Conservation (phyloP, 495 filamentous ascomycete genomes). For the Aspergillus olivimuriae region DNA sequence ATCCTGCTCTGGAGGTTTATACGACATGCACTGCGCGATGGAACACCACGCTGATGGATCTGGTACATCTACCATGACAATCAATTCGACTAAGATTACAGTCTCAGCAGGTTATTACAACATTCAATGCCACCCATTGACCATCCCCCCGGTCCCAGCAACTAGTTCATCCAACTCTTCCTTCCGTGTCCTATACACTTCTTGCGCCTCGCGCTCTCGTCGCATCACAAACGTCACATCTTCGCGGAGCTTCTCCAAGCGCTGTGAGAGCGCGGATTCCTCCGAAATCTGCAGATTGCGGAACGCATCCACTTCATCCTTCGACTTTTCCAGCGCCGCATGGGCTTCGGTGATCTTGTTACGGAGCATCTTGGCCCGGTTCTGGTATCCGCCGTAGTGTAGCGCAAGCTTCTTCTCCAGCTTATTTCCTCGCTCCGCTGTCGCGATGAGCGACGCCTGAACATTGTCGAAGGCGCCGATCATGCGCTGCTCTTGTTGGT, state of each 20-base stretch:
- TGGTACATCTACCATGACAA: no score
- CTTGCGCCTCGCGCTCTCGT: conserved; percentile 85
- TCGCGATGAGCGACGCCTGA: conserved; percentile 61
- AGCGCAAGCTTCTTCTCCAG: conserved; percentile 89
- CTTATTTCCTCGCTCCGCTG: conserved; percentile 74
- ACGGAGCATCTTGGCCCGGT: conserved; percentile 73
- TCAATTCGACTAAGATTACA: no score
- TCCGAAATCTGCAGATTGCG: conserved; percentile 71
- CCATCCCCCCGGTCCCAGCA: conserved; percentile 26
- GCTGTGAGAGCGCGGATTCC: conserved; percentile 60
- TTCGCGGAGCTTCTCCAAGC: conserved; percentile 70
- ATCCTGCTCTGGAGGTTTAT: no score
- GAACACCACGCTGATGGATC: no score
- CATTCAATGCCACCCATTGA: conserved; percentile 45
- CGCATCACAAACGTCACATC: conserved; percentile 78
- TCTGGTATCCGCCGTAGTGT: conserved; percentile 84
- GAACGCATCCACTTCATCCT: conserved; percentile 66
- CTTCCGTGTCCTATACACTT: conserved; percentile 66
- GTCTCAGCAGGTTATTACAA: no score
- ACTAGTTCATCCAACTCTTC: conserved; percentile 69
- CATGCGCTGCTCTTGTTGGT: conserved; percentile 43
- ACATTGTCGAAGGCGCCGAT: conserved; percentile 45
- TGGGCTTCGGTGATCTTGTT: conserved; percentile 76
- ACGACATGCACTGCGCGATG: conserved; percentile 25
- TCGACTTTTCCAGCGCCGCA: conserved; percentile 67